These are phyloP conservation scores for Saccharomyces pastorianus DNA, from an alignment of 1,139 yeast species.

Conservation along the genomic window DNA sequence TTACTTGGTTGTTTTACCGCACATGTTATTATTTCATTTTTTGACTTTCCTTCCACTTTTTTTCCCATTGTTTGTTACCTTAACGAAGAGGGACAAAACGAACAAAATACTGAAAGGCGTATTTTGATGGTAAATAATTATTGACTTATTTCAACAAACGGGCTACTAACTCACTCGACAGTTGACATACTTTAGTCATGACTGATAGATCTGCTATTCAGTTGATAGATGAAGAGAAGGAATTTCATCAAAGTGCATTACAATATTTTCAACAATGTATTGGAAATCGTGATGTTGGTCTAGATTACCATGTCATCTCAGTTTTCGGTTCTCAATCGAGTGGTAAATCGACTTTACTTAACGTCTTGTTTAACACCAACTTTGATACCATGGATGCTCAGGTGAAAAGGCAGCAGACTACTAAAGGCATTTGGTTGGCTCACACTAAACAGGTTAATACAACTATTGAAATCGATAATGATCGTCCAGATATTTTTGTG, in stretches of 20 bases:
- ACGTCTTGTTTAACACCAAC: slow-evolving; percentile 72
- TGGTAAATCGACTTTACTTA: slow-evolving; percentile 87
- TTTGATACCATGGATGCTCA: slow-evolving; percentile 92
- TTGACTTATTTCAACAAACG: not conserved
- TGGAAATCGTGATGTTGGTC: slow-evolving; percentile 42
- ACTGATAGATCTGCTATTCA: slow-evolving; percentile 38
- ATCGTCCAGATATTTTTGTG: slow-evolving; percentile 51
- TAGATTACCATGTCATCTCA: slow-evolving; percentile 81
- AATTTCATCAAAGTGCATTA: slow-evolving; percentile 40
- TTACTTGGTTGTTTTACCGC: not conserved
- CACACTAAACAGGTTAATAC: slow-evolving; percentile 42
- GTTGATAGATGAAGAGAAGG: slow-evolving; percentile 69
- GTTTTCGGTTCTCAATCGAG: slow-evolving; percentile 97
- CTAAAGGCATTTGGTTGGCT: slow-evolving; percentile 93
- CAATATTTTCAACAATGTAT: slow-evolving; percentile 33
- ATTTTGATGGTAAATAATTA: not conserved
- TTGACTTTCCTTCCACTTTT: not conserved
- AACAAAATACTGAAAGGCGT: not conserved
- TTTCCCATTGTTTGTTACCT: not conserved
- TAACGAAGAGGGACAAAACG: not conserved
- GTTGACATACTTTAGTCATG: not conserved
- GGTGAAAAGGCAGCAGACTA: slow-evolving; percentile 66
- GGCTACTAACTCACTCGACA: not conserved
- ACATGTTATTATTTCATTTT: not conserved
- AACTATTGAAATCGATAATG: slow-evolving; percentile 8